Percentiles rank a stretch among this genome's conserved stretches.
Conservation (phyloP, 2,329 filamentous ascomycete genomes). For the Rosellinia necatrix region DNA sequence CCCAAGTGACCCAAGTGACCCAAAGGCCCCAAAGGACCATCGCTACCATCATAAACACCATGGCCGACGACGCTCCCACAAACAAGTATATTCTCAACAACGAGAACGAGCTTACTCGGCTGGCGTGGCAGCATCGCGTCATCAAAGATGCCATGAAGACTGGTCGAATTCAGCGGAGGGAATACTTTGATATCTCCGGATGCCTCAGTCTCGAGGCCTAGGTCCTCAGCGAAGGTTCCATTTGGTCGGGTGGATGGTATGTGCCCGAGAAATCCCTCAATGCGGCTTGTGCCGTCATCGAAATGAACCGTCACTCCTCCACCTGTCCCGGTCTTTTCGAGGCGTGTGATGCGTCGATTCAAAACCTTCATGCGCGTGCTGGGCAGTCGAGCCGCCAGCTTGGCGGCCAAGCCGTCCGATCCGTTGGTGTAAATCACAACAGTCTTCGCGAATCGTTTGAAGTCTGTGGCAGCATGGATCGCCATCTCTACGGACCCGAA, state of each 20-base stretch:
- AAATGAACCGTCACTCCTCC: neutral
- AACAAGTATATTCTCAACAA: no score
- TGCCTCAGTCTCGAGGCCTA: neutral
- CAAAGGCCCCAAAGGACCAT: no score
- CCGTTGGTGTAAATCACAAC: conserved; percentile 12
- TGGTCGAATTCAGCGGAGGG: conserved; percentile 5
- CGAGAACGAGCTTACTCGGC: no score
- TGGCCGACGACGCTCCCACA: no score
- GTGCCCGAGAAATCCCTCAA: conserved; percentile 13
- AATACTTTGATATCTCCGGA: neutral
- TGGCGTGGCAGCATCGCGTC: no score
- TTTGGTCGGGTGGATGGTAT: neutral
- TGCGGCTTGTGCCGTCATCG: neutral
- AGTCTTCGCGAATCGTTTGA: neutral
- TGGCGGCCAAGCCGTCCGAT: neutral
- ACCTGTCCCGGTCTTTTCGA: neutral
- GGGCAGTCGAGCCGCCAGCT: neutral
- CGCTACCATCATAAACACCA: no score
- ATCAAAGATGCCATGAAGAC: conserved; percentile 8
- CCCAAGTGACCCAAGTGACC: no score
- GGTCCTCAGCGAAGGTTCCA: neutral
- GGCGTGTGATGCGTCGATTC: neutral
- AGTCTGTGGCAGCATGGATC: neutral
- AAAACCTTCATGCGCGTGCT: neutral
- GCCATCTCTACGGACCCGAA: neutral